Evolutionary conservation across 306 rosid genomes (phyloP), one percentile per base, ranked within the genome.

Genomic region (Malus sylvestris): DNA sequence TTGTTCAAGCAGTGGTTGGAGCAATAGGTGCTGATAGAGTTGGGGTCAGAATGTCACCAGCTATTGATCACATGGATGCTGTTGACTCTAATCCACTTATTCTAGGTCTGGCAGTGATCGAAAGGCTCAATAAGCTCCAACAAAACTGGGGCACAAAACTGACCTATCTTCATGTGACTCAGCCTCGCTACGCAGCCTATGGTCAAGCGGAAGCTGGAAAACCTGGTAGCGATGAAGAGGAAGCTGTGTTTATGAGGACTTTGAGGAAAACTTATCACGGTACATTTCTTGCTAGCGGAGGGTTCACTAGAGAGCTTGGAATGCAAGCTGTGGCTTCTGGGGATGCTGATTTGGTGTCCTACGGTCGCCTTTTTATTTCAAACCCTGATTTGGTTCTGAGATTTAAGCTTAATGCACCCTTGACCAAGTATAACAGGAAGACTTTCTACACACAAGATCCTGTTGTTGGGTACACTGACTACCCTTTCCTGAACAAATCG

Each of bases 51-150:
- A 83, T 94, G 68, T 91, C 97, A 42, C 97, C 97, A 3, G 97
- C 98, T 51, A 95, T 92, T 15, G 98, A 95, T 59, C 96, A 89
- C 82, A 89, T 87, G 59, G 96, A 95, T 80, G 98, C 98, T 25
- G 61, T 73, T 23, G 97, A 92, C 78, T 92, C 98, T 22, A 78
- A 90, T 78, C 97, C 98, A 27, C 80, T 90, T 9, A 19, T 79
- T 72, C 87, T 95, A 52, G 97, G 97, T 67, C 78, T 95, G 64
- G 92, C 89, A 27, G 97, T 95, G 79, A 83, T 90, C 2, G 93
- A 89, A 60, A 86, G 83, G 71, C 96, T 95, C 13, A 95, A 95
- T 88, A 84, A 77, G 76, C 72, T 90, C 40, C 96, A 91, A 69
- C 82, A 81, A 68, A 72, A 86, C 55, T 20, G 78, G 6, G 90